Evolutionary conservation across 352 stramenopile species (phyloP), one percentile per base, ranked within the genome.

Genomic region (Aphanomyces invadans): DNA sequence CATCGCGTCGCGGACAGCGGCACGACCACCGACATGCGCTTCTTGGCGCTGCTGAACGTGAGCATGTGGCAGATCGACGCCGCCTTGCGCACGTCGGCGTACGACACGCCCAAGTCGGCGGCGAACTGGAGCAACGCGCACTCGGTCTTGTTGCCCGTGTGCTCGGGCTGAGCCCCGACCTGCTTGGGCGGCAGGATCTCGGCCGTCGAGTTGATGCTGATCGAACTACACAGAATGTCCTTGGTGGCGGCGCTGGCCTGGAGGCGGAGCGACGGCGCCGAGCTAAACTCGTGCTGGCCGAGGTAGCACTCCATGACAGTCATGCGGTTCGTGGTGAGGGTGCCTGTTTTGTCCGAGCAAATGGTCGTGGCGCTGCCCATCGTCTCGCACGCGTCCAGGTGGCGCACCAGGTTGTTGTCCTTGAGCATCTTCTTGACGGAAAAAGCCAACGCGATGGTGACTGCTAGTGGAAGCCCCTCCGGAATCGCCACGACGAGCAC

Each of bases 261-360:
- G 4, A 74, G 21, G 4, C 15, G 53, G 21, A 70, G 74, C 7
- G 70, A 64, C 12, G 46, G 51, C 28, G 76, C 73, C 23, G 74
- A 74, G 23, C 69, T 73, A 51, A 81, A 87, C 55, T 87, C 78
- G 25, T 74, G 17, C 28, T 74, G 75, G 29, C 74, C 86, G 42
- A 90, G 71, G 77, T 81, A 92, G 51, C 77, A 71, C 56, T 89
- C 69, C 71, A 96, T 87, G 28, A 98, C 88, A 28, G 95, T 98
- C 96, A 98, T 99, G 21, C 89, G 79, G 71, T 98, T 98, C 60
- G 97, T 90, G 7, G 96, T 98, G 11, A 98, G 77, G 45, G 94
- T 98, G 59, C 92, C 92, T 25, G 94, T 98, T 82, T 99, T 99
- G 81, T 99, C 96, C 39, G 90, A 98, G 78, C 95, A 99, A 70